Conservation (phyloP, 352 stramenopile species). For the Thalassiosira hispida region DNA sequence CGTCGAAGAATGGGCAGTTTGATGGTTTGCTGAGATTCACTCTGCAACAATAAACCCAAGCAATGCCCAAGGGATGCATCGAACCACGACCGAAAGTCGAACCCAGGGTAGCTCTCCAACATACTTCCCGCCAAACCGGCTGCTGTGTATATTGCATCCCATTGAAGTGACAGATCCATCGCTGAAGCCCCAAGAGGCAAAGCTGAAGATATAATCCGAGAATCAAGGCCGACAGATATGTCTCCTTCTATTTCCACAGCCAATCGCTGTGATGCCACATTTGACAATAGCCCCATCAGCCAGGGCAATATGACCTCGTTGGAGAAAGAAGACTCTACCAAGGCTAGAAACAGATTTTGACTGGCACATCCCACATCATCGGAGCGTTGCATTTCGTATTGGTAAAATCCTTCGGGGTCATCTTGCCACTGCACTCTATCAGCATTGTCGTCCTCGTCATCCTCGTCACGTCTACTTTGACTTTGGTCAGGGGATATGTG, state of each 20-base stretch:
- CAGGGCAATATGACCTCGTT: slow-evolving; percentile 23
- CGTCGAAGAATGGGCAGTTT: slow-evolving; percentile 40
- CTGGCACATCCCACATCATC: slow-evolving; percentile 44
- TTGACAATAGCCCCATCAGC: slow-evolving; percentile 31
- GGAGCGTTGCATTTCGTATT: slow-evolving; percentile 34
- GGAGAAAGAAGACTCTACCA: slow-evolving; percentile 32
- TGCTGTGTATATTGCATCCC: slow-evolving; percentile 53
- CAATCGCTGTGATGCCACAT: slow-evolving; percentile 40
- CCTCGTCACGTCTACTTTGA: neutral
- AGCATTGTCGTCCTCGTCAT: slow-evolving; percentile 23
- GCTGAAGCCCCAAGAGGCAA: slow-evolving; percentile 27
- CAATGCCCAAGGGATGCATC: slow-evolving; percentile 31
- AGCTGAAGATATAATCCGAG: slow-evolving; percentile 4
- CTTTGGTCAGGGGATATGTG: slow-evolving; percentile 19
- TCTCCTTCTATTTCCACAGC: slow-evolving; percentile 32
- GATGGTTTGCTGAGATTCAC: neutral
- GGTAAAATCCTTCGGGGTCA: slow-evolving; percentile 53
- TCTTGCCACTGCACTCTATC: slow-evolving; percentile 32
- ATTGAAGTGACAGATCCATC: slow-evolving; percentile 34
- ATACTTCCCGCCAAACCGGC: slow-evolving; percentile 33
- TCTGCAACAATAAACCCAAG: slow-evolving; percentile 26
- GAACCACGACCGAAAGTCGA: slow-evolving; percentile 43
- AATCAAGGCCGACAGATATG: slow-evolving; percentile 5
- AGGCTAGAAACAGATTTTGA: slow-evolving; percentile 54
- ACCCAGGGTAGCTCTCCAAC: slow-evolving; percentile 39